Evolutionary conservation across 2,329 filamentous ascomycete genomes (phyloP).

Genomic region (Venturia oleaginea): DNA sequence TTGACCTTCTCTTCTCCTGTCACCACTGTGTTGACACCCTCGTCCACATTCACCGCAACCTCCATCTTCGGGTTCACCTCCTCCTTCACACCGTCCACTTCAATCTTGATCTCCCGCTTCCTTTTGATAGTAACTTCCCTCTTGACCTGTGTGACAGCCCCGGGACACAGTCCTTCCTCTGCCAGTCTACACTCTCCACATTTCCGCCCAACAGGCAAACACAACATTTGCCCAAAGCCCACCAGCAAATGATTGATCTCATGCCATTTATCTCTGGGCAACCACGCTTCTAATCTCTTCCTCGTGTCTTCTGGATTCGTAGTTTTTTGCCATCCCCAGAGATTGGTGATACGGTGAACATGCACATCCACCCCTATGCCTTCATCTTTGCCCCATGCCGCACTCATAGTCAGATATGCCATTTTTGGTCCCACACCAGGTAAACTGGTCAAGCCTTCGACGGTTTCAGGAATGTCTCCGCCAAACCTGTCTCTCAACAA

Average conservation of each 20-base stretch:
- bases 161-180: slow-evolving; percentile 61
- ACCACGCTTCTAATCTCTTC: slow-evolving; percentile 65
- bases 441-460: slow-evolving; percentile 64
- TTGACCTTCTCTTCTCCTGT: background rate
- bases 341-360: slow-evolving; percentile 87
- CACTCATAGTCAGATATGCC: slow-evolving; percentile 79
- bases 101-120: slow-evolving; percentile 23
- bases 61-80: slow-evolving; percentile 21
- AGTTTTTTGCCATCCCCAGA: slow-evolving; percentile 86
- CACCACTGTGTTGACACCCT: background rate
- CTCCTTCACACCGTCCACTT: slow-evolving; percentile 24
- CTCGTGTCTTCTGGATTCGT: slow-evolving; percentile 76
- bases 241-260: slow-evolving; percentile 88
- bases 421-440: slow-evolving; percentile 93
- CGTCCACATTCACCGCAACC: background rate
- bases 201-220: slow-evolving; percentile 65
- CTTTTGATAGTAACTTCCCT: slow-evolving; percentile 31
- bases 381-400: slow-evolving; percentile 58
- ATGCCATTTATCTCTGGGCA: slow-evolving; percentile 77
- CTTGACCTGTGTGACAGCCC: slow-evolving; percentile 40
- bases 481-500: slow-evolving; percentile 62
- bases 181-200: slow-evolving; percentile 85
- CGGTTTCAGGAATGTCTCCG: slow-evolving; percentile 71
- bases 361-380: slow-evolving; percentile 94
- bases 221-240: slow-evolving; percentile 79